These are phyloP conservation scores for Podospora pseudopauciseta DNA, from an alignment of 495 filamentous ascomycete species.

Conservation along the genomic window DNA sequence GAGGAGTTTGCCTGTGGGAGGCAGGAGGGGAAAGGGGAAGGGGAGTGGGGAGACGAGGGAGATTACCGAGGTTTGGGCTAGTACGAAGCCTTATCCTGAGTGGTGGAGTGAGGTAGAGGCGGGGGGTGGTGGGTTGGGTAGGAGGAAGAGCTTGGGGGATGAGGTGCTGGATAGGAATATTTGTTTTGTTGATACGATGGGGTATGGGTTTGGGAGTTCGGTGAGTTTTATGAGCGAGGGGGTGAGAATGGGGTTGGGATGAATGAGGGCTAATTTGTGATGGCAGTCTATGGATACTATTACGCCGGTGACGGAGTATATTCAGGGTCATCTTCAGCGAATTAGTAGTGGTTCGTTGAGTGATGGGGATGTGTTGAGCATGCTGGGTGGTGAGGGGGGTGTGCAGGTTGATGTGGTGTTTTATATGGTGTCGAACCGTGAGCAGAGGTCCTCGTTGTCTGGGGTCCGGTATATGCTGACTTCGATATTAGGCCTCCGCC, in stretches of 20 bases:
- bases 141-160: conserved; percentile 77
- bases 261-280: conserved; percentile 10
- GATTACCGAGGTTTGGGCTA: conserved; percentile 84
- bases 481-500: conserved; percentile 55
- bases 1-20: conserved; percentile 16
- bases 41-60: conserved; percentile 35
- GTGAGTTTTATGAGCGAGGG: conserved; percentile 35
- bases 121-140: conserved; percentile 66
- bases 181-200: conserved; percentile 90
- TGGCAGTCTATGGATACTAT: conserved; percentile 59
- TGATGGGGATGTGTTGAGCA: conserved; percentile 70
- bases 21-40: neutral
- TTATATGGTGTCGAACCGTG: conserved; percentile 61
- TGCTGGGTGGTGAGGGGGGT: conserved; percentile 83
- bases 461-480: conserved; percentile 3
- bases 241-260: neutral
- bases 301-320: conserved; percentile 67
- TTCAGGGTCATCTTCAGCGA: conserved; percentile 67
- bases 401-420: conserved; percentile 86
- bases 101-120: conserved; percentile 82
- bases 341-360: conserved; percentile 57
- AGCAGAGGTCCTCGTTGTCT: neutral
- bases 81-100: conserved; percentile 83
- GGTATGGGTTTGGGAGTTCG: conserved; percentile 61
- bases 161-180: conserved; percentile 86